Evolutionary conservation across 305 asterid genomes (phyloP), one percentile per base, ranked within the genome.

Genomic region (Ilex paraguariensis): DNA sequence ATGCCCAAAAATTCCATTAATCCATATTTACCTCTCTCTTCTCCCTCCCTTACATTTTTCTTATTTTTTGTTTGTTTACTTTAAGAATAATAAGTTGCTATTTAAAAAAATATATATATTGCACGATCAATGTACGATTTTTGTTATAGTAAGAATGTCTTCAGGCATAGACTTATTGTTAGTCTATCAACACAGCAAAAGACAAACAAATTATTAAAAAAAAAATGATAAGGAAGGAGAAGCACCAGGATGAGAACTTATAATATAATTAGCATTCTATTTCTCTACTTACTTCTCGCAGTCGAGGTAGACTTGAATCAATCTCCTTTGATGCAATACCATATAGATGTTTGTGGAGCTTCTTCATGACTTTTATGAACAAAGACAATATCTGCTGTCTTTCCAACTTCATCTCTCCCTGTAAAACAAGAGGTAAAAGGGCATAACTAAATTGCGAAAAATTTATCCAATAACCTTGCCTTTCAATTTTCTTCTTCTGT

Each of bases 381-480:
- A 78, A 61, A 21, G 87, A 71, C 67, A 84, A 16, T 74, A 87
- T 78, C 70, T 86, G 96, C 72, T 76, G 87, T 73, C 87, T 73
- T 62, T 86, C 90, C 84, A 90, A 36, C 57, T 76, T 73, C 87
- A 84, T 84, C 77, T 89, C 95, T 57, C 54, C 73, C 96, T 90
- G 77, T 6, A 61, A 51, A 70, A 67, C 73, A 67, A 66, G 1
- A 21, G 28, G 28, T 8, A 36, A 36, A 36, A 36, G 3, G 42
- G 42, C 42, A 36, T 36, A 36, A 36, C 42, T 36, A 36, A 5
- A 36, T 36, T 5, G 42, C 7, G 1, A 36, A 4, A 36, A 36
- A 8, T 36, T 36, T 36, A 5, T 3, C 42, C 42, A 5, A 36
- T 36, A 36, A 36, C 42, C 9, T 36, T 36, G 42, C 42, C 52